Conservation (phyloP, 495 filamentous ascomycete species). For the Entonaema liquescens region DNA sequence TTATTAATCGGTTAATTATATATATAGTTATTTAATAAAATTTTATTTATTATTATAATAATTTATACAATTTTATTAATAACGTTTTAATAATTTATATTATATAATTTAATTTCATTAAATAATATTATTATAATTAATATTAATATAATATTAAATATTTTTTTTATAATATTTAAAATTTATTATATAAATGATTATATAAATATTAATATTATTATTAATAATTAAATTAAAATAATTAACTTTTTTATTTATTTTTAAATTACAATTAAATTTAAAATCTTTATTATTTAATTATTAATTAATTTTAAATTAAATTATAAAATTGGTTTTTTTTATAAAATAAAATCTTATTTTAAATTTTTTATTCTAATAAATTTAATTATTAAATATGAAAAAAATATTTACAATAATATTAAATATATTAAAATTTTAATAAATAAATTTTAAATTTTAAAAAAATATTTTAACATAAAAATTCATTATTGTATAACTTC, state of each 20-base stretch:
- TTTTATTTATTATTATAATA: not conserved
- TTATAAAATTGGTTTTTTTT: not conserved
- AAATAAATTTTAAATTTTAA: not conserved
- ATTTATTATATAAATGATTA: too few relatives aligned
- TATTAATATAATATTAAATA: too few relatives aligned
- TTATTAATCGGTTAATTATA: too few relatives aligned
- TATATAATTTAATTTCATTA: too few relatives aligned
- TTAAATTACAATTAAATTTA: not conserved
- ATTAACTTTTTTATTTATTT: not conserved
- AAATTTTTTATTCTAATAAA: not conserved
- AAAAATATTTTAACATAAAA: not conserved
- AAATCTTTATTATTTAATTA: too few relatives aligned
- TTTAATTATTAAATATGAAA: not conserved
- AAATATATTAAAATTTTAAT: not conserved
- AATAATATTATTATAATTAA: too few relatives aligned
- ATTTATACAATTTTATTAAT: too few relatives aligned
- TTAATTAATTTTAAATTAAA: not conserved
- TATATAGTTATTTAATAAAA: too few relatives aligned
- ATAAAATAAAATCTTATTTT: not conserved
- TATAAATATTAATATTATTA: not conserved
- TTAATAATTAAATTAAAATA: conserved; percentile 1
- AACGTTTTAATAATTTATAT: not conserved
- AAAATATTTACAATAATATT: not conserved
- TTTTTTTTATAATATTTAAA: too few relatives aligned
- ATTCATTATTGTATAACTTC: not conserved